Evolutionary conservation across 768 basidiomycete species (phyloP).

Genomic region (Russula ochroleuca): DNA sequence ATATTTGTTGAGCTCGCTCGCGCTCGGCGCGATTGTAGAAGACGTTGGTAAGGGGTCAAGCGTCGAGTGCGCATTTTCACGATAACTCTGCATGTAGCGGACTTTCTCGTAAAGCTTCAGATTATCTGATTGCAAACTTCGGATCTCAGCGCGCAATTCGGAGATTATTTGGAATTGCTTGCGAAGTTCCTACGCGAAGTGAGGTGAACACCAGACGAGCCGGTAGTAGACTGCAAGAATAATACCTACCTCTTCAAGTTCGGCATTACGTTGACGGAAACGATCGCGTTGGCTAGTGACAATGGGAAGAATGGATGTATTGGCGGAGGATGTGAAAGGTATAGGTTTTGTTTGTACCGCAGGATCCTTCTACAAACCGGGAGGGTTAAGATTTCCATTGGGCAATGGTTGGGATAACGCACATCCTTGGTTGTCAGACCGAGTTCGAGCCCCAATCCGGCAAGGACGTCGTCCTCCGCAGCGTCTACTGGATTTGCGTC

Average conservation of each 20-base stretch:
- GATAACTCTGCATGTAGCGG: conserved; percentile 96
- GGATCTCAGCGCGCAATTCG: conserved; percentile 88
- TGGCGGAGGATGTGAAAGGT: conserved; percentile 69
- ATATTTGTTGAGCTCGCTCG: conserved; percentile 85
- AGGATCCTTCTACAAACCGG: conserved; percentile 26
- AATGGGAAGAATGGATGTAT: conserved; percentile 95
- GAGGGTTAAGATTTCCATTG: neutral
- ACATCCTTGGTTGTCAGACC: conserved; percentile 45
- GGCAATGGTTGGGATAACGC: neutral
- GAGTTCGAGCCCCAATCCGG: conserved; percentile 58
- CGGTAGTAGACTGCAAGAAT: neutral
- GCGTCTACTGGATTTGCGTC: conserved; percentile 33
- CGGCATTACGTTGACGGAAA: conserved; percentile 96
- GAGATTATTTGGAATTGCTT: conserved; percentile 94
- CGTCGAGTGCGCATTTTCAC: conserved; percentile 66
- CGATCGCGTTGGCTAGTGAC: conserved; percentile 96
- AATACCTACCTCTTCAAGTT: conserved; percentile 81
- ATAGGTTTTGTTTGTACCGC: conserved; percentile 55
- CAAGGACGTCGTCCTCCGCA: conserved; percentile 52
- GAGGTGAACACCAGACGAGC: neutral
- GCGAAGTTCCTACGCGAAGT: conserved; percentile 66
- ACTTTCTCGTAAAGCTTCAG: conserved; percentile 99
- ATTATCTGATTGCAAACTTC: conserved; percentile 89
- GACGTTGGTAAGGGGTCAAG: conserved; percentile 57
- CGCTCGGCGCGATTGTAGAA: conserved; percentile 34